Conservation (phyloP, 768 basidiomycete genomes). For the Brasilioporus rufonigricans region DNA sequence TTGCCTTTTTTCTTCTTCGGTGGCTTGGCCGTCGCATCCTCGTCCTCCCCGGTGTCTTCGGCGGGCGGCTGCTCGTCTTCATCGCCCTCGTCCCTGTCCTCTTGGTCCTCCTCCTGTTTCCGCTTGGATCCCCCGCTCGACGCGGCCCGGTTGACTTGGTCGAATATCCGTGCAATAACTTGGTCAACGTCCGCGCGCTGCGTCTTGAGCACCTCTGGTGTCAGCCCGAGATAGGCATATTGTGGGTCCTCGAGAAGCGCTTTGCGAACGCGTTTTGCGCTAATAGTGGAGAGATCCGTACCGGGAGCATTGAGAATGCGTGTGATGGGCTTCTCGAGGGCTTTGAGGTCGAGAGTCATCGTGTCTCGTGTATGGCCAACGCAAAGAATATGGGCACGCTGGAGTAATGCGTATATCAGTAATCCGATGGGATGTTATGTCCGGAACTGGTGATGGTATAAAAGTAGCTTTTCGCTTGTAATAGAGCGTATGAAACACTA, state of each 20-base stretch:
- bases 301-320: conserved; percentile 74
- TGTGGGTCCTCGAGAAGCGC: conserved; percentile 48
- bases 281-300: conserved; percentile 75
- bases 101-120: conserved; percentile 29
- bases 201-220: conserved; percentile 59
- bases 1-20: conserved; percentile 46
- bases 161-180: conserved; percentile 66
- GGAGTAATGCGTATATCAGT: neutral
- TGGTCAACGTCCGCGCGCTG: conserved; percentile 67
- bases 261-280: conserved; percentile 86
- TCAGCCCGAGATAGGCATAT: conserved; percentile 44
- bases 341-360: conserved; percentile 54
- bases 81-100: conserved; percentile 4
- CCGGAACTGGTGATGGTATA: neutral
- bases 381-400: neutral
- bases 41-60: conserved; percentile 13
- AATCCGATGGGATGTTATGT: neutral
- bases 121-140: conserved; percentile 26
- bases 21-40: conserved; percentile 17
- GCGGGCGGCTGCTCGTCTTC: conserved; percentile 14
- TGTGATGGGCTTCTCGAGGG: conserved; percentile 60
- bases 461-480: neutral
- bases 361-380: conserved; percentile 1
- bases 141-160: conserved; percentile 45
- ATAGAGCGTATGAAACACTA: neutral